Evolutionary conservation across 2,329 filamentous ascomycete species (phyloP).

Genomic region (Claviceps lovelessii): DNA sequence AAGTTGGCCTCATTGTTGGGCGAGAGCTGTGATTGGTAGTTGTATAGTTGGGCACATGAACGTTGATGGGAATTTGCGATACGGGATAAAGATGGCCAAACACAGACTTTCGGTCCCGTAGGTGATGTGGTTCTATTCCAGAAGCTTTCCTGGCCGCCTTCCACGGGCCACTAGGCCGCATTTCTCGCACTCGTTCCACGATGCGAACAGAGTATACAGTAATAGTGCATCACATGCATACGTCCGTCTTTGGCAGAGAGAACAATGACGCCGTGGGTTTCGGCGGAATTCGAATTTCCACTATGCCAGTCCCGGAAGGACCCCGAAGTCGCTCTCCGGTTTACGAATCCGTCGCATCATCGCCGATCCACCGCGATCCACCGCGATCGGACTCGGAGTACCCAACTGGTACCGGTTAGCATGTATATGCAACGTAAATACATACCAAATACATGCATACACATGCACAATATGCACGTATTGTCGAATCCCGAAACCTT

Average conservation of each 20-base stretch:
- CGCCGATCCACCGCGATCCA: neutral
- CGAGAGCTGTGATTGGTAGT: slow-evolving; percentile 50
- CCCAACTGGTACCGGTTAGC: too few relatives aligned
- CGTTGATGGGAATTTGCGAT: neutral
- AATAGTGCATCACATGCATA: neutral
- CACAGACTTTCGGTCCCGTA: neutral
- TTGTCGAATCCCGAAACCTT: too few relatives aligned
- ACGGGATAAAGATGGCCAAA: neutral
- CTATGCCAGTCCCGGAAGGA: neutral
- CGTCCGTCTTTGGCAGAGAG: neutral
- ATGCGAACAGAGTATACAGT: too few relatives aligned
- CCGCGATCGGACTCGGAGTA: neutral
- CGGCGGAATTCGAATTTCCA: neutral
- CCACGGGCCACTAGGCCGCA: neutral
- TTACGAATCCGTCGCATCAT: neutral
- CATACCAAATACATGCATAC: too few relatives aligned
- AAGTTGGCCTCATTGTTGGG: slow-evolving; percentile 46
- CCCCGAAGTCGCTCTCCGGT: neutral
- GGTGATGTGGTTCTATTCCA: neutral
- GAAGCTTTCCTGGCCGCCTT: neutral
- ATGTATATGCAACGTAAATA: too few relatives aligned
- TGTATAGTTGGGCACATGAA: neutral
- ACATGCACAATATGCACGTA: too few relatives aligned
- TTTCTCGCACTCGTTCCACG: neutral
- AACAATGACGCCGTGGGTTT: neutral